Percentiles rank a stretch among this genome's conserved stretches.
These are phyloP conservation scores for Aethionema arabicum DNA, from an alignment of 345 rosid species.

Conservation along the genomic window DNA sequence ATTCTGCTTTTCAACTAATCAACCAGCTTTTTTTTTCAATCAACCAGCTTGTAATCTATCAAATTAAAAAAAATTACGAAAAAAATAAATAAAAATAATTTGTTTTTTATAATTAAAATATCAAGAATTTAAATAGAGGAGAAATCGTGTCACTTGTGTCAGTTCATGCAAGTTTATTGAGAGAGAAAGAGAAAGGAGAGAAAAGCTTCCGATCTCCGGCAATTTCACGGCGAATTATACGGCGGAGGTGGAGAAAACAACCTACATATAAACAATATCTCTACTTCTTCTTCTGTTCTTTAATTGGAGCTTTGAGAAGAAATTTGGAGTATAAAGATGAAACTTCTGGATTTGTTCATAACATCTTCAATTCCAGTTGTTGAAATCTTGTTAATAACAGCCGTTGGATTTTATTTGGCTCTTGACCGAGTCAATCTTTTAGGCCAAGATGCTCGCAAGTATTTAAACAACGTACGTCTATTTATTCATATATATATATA, in stretches of 20 bases:
- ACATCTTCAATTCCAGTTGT: conserved; percentile 56
- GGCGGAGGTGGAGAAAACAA: too few relatives aligned
- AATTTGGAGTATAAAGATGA: conserved; percentile 29
- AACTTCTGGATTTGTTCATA: conserved; percentile 51
- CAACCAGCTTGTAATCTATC: too few relatives aligned
- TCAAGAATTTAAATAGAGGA: neutral
- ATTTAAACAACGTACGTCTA: conserved; percentile 46
- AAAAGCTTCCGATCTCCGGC: conserved; percentile 1
- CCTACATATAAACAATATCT: too few relatives aligned
- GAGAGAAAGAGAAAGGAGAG: neutral
- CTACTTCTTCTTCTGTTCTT: too few relatives aligned
- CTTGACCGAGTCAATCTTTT: conserved; percentile 47
- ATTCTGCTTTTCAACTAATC: too few relatives aligned
- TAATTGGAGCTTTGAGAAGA: conserved; percentile 7
- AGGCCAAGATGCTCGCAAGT: conserved; percentile 57
- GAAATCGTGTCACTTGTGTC: conserved; percentile 6
- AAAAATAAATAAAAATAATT: too few relatives aligned
- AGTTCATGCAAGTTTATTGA: conserved; percentile 12
- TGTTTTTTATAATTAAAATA: too few relatives aligned
- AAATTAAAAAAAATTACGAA: too few relatives aligned
- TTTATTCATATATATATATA: conserved; percentile 8
- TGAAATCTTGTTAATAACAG: conserved; percentile 54
- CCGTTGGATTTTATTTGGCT: conserved; percentile 56
- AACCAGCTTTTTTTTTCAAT: too few relatives aligned
- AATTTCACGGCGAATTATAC: neutral